Base-by-base conservation (phyloP, 2,329 filamentous ascomycete genomes). In the Sporothrix brunneoviolacea region DNA sequence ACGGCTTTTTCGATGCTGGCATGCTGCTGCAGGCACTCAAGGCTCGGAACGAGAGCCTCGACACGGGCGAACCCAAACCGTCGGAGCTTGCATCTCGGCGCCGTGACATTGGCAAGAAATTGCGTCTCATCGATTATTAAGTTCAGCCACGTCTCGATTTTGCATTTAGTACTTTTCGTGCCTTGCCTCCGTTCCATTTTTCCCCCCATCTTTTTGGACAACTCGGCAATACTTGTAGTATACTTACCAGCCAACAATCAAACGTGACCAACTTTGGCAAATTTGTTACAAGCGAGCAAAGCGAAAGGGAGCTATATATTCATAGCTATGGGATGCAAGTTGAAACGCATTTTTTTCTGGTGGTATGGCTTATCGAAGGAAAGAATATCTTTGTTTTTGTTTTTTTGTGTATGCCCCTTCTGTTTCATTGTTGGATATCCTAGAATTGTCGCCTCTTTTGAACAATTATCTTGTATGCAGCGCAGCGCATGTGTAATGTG, bases 1-100 rank as follows among this genome's bases (percentile, higher is more conserved):
- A 96, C 73, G 91, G 91, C 28, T 96, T 97, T 74, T 97, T 97
- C 69, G 91, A 97, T 65, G 90, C 91, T 1, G 91, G 91, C 13
- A 95, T 96, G 89, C 79, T 96, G 5, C 75, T 93, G 21, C 88
- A 94, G 65, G 89, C 90, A 2, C 80, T 95, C 52, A 91, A 91
- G 64, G 84, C 84, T 3, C 79, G 84, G 45, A 76, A 77, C 15
- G 75, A 81, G 51, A 73, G 70, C 4, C 65, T 71, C 6, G 76
- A 80, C 48, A 61, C 68, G 3, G 71, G 68, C 38, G 77, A 81
- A 55, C 68, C 68, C 9, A 80, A 76, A 58, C 65, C 75, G 1
- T 76, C 75, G 39, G 81, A 84, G 59, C 73, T 79, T 51, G 82
- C 82, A 52, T 76, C 77, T 7, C 68, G 75, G 52, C 72, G 84